phyloP scores from a whole-genome alignment of 2,329 filamentous ascomycete genomes.

The Penicillium sp. region DNA sequence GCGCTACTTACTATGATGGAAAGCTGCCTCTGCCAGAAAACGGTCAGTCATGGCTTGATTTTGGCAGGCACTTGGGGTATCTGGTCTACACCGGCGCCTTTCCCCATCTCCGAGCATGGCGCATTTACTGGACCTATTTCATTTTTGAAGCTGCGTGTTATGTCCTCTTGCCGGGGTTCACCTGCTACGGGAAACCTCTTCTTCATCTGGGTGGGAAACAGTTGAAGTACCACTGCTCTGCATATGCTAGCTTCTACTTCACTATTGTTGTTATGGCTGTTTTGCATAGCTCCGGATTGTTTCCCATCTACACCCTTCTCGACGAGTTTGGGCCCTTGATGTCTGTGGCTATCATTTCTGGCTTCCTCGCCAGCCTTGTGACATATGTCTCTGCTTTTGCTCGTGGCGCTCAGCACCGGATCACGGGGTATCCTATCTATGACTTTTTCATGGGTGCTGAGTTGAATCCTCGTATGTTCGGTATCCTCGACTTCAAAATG shows the following conservation, averaged over 20 bases:
- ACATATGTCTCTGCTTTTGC: constrained; percentile 83
- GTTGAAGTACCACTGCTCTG: constrained; percentile 91
- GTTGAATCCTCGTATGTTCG: constrained; percentile 80
- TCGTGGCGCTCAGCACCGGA: constrained; percentile 82
- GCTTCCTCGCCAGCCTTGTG: constrained; percentile 75
- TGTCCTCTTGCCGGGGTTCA: constrained; percentile 81
- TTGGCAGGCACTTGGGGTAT: constrained; percentile 67
- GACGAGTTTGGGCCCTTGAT: constrained; percentile 93
- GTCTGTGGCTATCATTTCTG: constrained; percentile 88
- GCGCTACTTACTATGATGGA: constrained; percentile 86
- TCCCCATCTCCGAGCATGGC: constrained; percentile 78
- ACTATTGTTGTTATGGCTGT: constrained; percentile 69
- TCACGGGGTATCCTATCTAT: constrained; percentile 79
- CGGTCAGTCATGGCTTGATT: constrained; percentile 68
- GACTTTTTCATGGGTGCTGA: constrained; percentile 92
- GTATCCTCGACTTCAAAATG: constrained; percentile 87
- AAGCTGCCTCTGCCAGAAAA: constrained; percentile 67
- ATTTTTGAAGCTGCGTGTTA: constrained; percentile 81
- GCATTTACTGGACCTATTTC: constrained; percentile 92
- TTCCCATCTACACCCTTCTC: constrained; percentile 84
- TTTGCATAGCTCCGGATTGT: constrained; percentile 79
- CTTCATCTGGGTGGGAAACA: constrained; percentile 78
- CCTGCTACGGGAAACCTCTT: constrained; percentile 83
- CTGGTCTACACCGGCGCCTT: constrained; percentile 81
- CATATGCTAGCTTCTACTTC: constrained; percentile 78